A percentile compares a stretch with the other conserved stretches of the same genome.
phyloP scores from a whole-genome alignment of 2,329 filamentous ascomycete species.

The Colletotrichum eleusines region DNA sequence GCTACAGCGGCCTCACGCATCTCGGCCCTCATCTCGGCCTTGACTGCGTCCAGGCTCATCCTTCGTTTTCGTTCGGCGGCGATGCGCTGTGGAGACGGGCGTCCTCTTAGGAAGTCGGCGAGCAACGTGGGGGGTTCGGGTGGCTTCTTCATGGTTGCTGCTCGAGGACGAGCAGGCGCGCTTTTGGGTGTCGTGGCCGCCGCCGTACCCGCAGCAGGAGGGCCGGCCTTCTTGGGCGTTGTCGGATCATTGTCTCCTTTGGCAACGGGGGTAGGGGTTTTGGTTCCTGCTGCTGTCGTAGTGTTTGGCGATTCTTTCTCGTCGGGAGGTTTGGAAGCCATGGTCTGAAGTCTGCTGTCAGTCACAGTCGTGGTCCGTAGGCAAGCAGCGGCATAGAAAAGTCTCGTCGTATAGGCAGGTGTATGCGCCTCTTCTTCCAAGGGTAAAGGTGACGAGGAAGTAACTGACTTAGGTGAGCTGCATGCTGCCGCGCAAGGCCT shows the following conservation, averaged over 20 bases:
- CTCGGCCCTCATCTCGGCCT: slow-evolving; percentile 63
- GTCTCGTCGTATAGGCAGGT: slow-evolving; percentile 19
- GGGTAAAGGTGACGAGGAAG: slow-evolving; percentile 13
- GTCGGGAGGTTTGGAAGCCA: slow-evolving; percentile 41
- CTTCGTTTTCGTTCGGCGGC: slow-evolving; percentile 66
- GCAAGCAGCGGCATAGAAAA: background rate
- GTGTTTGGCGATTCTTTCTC: slow-evolving; percentile 35
- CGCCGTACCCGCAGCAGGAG: slow-evolving; percentile 5
- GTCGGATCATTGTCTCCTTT: slow-evolving; percentile 28
- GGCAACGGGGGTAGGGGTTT: slow-evolving; percentile 25
- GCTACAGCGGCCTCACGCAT: slow-evolving; percentile 70
- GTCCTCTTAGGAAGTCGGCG: slow-evolving; percentile 68
- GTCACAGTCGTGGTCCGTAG: slow-evolving; percentile 3
- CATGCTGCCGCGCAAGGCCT: slow-evolving; percentile 40
- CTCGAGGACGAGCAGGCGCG: slow-evolving; percentile 55
- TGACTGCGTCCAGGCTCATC: slow-evolving; percentile 64
- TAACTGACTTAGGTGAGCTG: slow-evolving; percentile 33
- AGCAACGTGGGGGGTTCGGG: slow-evolving; percentile 63
- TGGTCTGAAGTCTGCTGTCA: slow-evolving; percentile 37
- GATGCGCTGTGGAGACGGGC: slow-evolving; percentile 67
- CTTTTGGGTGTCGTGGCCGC: slow-evolving; percentile 54
- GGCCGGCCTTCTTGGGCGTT: slow-evolving; percentile 31
- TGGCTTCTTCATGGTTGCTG: slow-evolving; percentile 55
- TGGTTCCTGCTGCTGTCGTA: slow-evolving; percentile 18
- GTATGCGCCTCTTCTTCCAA: slow-evolving; percentile 24